Conservation (phyloP, 306 rosid genomes). For the Cucurbita argyrosperma region DNA sequence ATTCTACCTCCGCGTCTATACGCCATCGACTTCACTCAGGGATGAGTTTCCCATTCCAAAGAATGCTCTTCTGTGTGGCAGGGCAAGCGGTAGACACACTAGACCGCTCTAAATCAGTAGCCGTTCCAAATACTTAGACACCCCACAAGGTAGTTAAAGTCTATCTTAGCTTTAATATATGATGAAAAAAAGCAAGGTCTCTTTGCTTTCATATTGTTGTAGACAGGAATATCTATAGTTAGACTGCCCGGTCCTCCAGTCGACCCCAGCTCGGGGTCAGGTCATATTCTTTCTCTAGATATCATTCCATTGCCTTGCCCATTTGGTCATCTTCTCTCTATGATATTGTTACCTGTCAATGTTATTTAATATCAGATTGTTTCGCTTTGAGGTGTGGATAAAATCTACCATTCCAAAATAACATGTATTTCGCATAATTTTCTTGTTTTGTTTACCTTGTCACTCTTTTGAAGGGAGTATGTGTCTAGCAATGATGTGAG, state of each 20-base stretch:
- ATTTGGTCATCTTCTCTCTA: constrained; percentile 10
- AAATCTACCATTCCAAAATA: background rate
- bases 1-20: constrained; percentile 8
- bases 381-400: background rate
- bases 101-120: constrained; percentile 4
- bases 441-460: background rate
- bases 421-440: background rate
- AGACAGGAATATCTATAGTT: background rate
- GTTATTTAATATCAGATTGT: background rate
- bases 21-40: constrained; percentile 11
- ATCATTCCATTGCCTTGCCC: constrained; percentile 15
- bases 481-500: background rate
- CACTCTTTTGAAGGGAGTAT: background rate
- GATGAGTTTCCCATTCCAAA: constrained; percentile 15
- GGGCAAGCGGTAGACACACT: constrained; percentile 11
- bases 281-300: constrained; percentile 44
- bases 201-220: background rate
- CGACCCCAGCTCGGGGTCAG: constrained; percentile 69
- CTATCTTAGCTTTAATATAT: background rate
- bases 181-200: background rate
- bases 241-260: background rate
- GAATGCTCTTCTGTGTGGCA: constrained; percentile 15
- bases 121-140: background rate
- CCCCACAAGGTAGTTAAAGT: background rate
- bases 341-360: background rate